A percentile compares a stretch with the other conserved stretches of the same genome.
Conservation (phyloP, 441 rosid genomes). For the Erysimum cheiri region DNA sequence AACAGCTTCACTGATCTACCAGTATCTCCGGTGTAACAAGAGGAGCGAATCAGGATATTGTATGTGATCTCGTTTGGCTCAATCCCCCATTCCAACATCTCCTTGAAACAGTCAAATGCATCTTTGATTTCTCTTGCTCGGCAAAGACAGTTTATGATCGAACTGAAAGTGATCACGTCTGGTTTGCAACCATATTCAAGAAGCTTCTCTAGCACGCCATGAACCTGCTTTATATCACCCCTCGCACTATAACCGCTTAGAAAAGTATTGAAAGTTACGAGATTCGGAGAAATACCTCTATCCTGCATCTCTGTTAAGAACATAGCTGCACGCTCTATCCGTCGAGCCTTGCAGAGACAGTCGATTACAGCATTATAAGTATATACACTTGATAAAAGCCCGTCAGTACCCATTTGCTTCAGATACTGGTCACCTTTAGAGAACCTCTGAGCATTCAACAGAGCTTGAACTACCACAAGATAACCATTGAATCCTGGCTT, state of each 20-base stretch:
- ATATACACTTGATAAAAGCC: conserved; percentile 57
- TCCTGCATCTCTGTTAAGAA: conserved; percentile 59
- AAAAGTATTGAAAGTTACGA: conserved; percentile 82
- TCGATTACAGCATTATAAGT: conserved; percentile 76
- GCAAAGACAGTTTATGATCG: conserved; percentile 79
- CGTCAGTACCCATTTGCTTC: conserved; percentile 52
- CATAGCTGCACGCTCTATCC: conserved; percentile 57
- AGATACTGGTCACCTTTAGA: conserved; percentile 60
- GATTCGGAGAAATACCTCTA: conserved; percentile 67
- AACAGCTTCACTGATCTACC: conserved; percentile 55
- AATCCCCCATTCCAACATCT: conserved; percentile 83
- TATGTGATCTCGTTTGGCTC: conserved; percentile 70
- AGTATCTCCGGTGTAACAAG: conserved; percentile 60
- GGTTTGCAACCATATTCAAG: conserved; percentile 65
- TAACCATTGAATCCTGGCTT: conserved; percentile 63
- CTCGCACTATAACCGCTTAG: conserved; percentile 60
- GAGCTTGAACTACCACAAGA: conserved; percentile 64
- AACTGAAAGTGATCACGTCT: conserved; percentile 76
- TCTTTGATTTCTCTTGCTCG: conserved; percentile 62
- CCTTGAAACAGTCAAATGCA: conserved; percentile 79
- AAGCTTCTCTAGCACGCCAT: conserved; percentile 55
- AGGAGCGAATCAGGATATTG: conserved; percentile 65
- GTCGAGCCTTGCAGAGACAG: conserved; percentile 72
- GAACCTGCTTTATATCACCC: conserved; percentile 55
- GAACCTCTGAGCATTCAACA: conserved; percentile 56